Conservation (phyloP, 2,329 filamentous ascomycete species). For the Aspergillus brunneoviolaceus region DNA sequence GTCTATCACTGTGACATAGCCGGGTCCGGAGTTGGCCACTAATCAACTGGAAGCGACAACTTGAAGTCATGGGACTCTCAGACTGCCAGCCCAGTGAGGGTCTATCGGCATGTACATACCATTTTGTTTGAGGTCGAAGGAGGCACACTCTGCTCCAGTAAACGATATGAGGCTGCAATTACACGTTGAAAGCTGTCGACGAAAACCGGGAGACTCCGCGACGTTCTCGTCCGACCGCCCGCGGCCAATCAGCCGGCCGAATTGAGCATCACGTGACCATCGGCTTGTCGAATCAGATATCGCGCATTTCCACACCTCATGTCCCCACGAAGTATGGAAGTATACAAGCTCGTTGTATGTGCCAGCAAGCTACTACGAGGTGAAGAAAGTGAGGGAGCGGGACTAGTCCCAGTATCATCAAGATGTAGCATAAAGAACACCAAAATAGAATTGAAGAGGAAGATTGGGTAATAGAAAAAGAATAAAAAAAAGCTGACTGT, state of each 20-base stretch:
- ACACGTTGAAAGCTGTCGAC: slow-evolving; percentile 22
- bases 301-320: slow-evolving; percentile 14
- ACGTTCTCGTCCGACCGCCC: slow-evolving; percentile 20
- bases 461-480: slow-evolving; percentile 26
- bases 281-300: slow-evolving; percentile 18
- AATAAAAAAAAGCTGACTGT: slow-evolving; percentile 32
- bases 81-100: not conserved
- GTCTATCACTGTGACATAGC: not conserved
- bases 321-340: not conserved
- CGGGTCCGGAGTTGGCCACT: not conserved
- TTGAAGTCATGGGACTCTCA: not conserved
- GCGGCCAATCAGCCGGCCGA: slow-evolving; percentile 28
- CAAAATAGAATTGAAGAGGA: slow-evolving; percentile 7
- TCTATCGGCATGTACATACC: slow-evolving; percentile 24
- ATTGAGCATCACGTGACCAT: slow-evolving; percentile 23
- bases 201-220: slow-evolving; percentile 38
- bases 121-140: slow-evolving; percentile 29
- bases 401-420: not conserved
- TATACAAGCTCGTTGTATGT: not conserved
- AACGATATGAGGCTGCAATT: slow-evolving; percentile 18
- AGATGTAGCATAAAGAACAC: slow-evolving; percentile 11
- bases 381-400: no score
- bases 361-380: no score
- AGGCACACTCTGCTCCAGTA: slow-evolving; percentile 25
- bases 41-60: not conserved